Conservation (phyloP, 2,329 filamentous ascomycete genomes). For the Lachnellula cervina region DNA sequence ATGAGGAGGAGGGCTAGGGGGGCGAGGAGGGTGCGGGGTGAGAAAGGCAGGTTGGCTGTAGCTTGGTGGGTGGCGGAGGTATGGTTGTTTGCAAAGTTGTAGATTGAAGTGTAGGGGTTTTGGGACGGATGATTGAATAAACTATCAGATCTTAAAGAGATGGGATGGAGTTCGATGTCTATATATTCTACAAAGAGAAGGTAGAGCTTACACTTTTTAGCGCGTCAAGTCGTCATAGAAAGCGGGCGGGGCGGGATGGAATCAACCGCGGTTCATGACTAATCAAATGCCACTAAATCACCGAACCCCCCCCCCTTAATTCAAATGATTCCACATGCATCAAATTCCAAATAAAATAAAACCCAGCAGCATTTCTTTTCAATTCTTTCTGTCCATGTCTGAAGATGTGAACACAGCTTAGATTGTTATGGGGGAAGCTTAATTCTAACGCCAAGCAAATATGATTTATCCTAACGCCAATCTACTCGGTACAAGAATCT, state of each 20-base stretch:
- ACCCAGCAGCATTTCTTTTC: no score
- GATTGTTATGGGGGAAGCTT: no score
- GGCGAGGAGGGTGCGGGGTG: conserved; percentile 5
- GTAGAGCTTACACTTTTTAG: neutral
- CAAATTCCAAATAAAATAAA: no score
- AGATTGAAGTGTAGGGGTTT: neutral
- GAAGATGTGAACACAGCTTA: no score
- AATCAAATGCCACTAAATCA: no score
- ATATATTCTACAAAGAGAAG: neutral
- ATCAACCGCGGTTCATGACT: no score
- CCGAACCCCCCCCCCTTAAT: no score
- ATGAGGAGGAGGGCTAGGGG: conserved; percentile 32
- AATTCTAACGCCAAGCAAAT: no score
- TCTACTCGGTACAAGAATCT: no score
- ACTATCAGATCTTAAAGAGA: neutral
- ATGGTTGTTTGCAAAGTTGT: neutral
- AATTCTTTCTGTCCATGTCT: no score
- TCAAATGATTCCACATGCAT: no score
- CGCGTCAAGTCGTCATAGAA: neutral
- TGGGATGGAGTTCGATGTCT: neutral
- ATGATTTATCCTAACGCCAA: no score
- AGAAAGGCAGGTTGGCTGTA: conserved; percentile 1
- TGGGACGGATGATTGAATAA: neutral
- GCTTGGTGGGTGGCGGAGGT: neutral
- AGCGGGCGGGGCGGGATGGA: neutral